These are phyloP conservation scores for Oryza brachyantha DNA, from an alignment of 176 grass and related monocot species.

Conservation along the genomic window DNA sequence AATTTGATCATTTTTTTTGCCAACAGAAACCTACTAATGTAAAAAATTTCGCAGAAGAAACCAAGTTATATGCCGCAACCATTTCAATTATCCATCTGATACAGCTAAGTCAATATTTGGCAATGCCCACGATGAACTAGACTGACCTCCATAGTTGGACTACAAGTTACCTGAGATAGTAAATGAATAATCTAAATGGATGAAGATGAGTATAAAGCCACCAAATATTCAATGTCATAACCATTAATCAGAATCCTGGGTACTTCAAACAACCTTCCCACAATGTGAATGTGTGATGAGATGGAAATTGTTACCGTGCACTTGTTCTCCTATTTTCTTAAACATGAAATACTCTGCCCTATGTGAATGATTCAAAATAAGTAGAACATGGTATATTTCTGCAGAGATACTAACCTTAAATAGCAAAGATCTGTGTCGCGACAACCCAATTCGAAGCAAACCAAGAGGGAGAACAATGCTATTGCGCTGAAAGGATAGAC, in stretches of 20 bases:
- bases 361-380: background rate
- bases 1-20: constrained; percentile 30
- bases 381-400: background rate
- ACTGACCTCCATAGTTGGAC: background rate
- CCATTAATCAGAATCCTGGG: background rate
- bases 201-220: background rate
- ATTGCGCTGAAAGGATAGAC: constrained; percentile 49
- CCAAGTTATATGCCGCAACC: constrained; percentile 7
- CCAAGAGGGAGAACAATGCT: constrained; percentile 79
- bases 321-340: background rate
- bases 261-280: background rate
- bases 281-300: background rate
- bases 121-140: constrained; percentile 13
- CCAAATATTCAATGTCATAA: background rate
- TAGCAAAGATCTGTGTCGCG: constrained; percentile 82
- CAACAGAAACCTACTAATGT: background rate
- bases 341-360: background rate
- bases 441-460: constrained; percentile 65
- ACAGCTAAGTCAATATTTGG: background rate
- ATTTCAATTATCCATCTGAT: background rate
- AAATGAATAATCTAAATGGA: background rate
- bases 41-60: too few relatives aligned
- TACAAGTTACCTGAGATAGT: background rate
- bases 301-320: constrained; percentile 8
- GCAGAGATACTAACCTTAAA: constrained; percentile 74